Conservation (phyloP, 2,329 filamentous ascomycete genomes). For the Ascochyta clinopodiicola region DNA sequence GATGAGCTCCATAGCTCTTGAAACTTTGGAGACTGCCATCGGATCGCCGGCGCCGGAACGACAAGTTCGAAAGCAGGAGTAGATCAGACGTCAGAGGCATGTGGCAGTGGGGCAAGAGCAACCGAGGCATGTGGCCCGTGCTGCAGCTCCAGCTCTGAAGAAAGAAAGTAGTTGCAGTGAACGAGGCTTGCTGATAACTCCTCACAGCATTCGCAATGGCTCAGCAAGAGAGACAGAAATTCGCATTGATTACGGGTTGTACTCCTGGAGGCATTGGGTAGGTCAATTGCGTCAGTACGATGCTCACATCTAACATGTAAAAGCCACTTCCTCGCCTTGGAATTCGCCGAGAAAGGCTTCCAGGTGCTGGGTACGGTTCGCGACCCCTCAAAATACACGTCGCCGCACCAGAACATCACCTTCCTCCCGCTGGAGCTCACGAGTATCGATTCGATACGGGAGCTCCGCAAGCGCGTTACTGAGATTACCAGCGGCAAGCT, state of each 20-base stretch:
- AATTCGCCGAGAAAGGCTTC: constrained; percentile 60
- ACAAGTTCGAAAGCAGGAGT: constrained; percentile 5
- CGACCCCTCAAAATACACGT: constrained; percentile 56
- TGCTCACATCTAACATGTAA: neutral
- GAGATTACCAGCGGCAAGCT: constrained; percentile 56
- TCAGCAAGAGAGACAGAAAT: constrained; percentile 27
- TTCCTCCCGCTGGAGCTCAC: constrained; percentile 63
- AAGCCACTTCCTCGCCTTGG: constrained; percentile 60
- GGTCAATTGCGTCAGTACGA: neutral
- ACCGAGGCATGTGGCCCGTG: constrained; percentile 13
- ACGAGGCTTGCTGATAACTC: neutral
- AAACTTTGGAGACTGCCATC: constrained; percentile 1
- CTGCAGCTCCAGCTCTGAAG: neutral
- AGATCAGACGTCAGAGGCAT: constrained; percentile 9
- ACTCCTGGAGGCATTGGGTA: constrained; percentile 63
- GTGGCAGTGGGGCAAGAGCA: constrained; percentile 10
- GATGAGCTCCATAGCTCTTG: neutral
- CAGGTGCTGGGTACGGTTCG: constrained; percentile 66
- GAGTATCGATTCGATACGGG: constrained; percentile 55
- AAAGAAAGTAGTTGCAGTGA: neutral
- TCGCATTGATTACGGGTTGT: constrained; percentile 52
- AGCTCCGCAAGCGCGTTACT: constrained; percentile 56
- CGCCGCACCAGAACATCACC: constrained; percentile 59
- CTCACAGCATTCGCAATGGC: constrained; percentile 17
- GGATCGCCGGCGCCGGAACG: constrained; percentile 6